Percentiles rank a stretch among this genome's conserved stretches.
Conservation (phyloP, 2,329 filamentous ascomycete species). For the Fusarium clavum region DNA sequence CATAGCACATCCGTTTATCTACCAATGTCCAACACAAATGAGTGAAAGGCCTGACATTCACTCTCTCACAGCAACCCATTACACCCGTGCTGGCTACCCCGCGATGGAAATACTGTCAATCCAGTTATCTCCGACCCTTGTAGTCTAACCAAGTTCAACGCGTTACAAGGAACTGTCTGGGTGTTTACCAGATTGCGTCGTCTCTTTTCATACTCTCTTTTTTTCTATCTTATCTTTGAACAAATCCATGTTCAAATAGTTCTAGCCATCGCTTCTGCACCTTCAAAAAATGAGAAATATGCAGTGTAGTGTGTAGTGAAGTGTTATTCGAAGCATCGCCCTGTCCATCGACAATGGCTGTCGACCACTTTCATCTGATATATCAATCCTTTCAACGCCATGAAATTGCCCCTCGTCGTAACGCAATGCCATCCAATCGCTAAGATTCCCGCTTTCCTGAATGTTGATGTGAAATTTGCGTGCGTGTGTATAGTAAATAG, state of each 20-base stretch:
- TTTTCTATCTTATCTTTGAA: conserved; percentile 38
- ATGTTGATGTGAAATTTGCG: conserved; percentile 38
- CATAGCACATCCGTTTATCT: neutral
- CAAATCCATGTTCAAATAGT: conserved; percentile 36
- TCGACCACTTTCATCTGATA: conserved; percentile 30
- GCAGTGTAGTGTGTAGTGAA: neutral
- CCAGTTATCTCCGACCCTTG: neutral
- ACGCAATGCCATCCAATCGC: conserved; percentile 46
- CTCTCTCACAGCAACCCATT: neutral
- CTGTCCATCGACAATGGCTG: conserved; percentile 8
- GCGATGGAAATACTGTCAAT: neutral
- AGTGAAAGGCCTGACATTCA: neutral
- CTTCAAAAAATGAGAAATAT: conserved; percentile 35
- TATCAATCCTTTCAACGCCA: conserved; percentile 44
- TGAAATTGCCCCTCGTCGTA: conserved; percentile 32
- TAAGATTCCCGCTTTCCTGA: conserved; percentile 45
- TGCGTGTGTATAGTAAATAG: conserved; percentile 30
- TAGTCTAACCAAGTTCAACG: neutral
- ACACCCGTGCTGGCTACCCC: conserved; percentile 7
- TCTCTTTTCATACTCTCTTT: conserved; percentile 27
- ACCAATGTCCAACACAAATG: neutral
- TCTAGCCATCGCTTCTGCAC: conserved; percentile 43
- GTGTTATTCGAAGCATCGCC: conserved; percentile 10
- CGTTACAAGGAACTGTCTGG: conserved; percentile 9
- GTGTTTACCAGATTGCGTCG: conserved; percentile 27